A percentile compares a stretch with the other conserved stretches of the same genome.
Evolutionary conservation across 768 basidiomycete genomes (phyloP).

Genomic region (Coprinellus micaceus): DNA sequence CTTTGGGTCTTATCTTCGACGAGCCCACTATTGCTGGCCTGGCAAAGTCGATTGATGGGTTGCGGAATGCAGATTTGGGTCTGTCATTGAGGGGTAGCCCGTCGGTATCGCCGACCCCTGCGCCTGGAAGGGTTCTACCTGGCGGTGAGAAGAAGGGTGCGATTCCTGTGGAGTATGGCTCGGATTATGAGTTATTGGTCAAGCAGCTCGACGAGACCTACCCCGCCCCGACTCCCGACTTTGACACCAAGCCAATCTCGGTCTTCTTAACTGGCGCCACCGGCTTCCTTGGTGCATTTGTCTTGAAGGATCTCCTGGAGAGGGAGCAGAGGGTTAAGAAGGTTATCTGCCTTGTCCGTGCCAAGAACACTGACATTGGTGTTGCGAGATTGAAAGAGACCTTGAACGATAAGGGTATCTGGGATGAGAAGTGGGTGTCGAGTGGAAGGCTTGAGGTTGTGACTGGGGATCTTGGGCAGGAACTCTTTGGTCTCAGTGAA

Average conservation of each 20-base stretch:
- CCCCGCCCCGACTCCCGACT: conserved; percentile 54
- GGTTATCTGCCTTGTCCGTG: conserved; percentile 91
- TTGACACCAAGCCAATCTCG: conserved; percentile 52
- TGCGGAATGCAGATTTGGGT: conserved; percentile 77
- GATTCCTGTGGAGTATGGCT: conserved; percentile 63
- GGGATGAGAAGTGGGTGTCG: conserved; percentile 81
- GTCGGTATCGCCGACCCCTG: conserved; percentile 10
- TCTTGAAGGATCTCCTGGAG: conserved; percentile 72
- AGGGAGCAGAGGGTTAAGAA: conserved; percentile 58
- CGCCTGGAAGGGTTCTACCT: conserved; percentile 6
- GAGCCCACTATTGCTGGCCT: conserved; percentile 80
- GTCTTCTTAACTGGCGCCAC: conserved; percentile 97
- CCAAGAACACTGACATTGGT: conserved; percentile 56
- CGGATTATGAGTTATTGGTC: conserved; percentile 68
- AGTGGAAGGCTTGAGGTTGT: conserved; percentile 72
- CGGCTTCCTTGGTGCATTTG: conserved; percentile 93
- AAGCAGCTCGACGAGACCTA: conserved; percentile 60
- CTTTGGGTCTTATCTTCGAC: conserved; percentile 88
- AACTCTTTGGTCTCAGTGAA: conserved; percentile 67
- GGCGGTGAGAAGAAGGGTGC: conserved; percentile 11
- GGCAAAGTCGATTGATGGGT: conserved; percentile 67
- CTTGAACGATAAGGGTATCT: conserved; percentile 76
- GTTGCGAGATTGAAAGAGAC: conserved; percentile 67
- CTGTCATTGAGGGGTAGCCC: conserved; percentile 40
- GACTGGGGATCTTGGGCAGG: conserved; percentile 76